These are phyloP conservation scores for Elongisporangium undulatum DNA, from an alignment of 352 stramenopile genomes.

Conservation along the genomic window DNA sequence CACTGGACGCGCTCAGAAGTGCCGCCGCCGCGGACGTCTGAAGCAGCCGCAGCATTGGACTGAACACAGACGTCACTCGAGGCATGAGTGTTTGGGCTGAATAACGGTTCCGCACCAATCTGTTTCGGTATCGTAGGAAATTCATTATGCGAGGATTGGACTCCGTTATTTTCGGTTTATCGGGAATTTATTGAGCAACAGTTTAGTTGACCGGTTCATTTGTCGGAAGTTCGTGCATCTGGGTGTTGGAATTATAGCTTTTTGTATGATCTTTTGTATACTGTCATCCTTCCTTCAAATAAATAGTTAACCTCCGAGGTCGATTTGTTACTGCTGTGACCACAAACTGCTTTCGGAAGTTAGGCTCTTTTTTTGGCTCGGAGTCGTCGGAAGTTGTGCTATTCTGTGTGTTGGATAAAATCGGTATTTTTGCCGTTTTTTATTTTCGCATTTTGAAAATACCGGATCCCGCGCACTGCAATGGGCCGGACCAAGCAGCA, in stretches of 20 bases:
- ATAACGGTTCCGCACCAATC: background rate
- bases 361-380: too few species aligned
- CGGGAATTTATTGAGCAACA: too few species aligned
- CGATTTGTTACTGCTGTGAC: too few species aligned
- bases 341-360: too few species aligned
- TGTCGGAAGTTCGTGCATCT: too few species aligned
- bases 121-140: background rate
- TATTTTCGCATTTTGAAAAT: background rate
- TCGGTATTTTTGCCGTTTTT: background rate
- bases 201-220: too few species aligned
- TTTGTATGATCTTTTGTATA: too few species aligned
- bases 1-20: conserved; percentile 8
- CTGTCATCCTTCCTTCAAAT: too few species aligned
- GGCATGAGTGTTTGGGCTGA: background rate
- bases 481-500: background rate
- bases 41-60: conserved; percentile 11
- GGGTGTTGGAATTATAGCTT: too few species aligned
- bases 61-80: background rate
- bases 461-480: background rate
- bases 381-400: too few species aligned
- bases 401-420: background rate
- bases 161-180: too few species aligned
- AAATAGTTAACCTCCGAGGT: too few species aligned
- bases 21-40: conserved; percentile 7
- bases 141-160: background rate